These are phyloP conservation scores for Aspergillus neoniger DNA, from an alignment of 2,329 filamentous ascomycete genomes.

Conservation along the genomic window DNA sequence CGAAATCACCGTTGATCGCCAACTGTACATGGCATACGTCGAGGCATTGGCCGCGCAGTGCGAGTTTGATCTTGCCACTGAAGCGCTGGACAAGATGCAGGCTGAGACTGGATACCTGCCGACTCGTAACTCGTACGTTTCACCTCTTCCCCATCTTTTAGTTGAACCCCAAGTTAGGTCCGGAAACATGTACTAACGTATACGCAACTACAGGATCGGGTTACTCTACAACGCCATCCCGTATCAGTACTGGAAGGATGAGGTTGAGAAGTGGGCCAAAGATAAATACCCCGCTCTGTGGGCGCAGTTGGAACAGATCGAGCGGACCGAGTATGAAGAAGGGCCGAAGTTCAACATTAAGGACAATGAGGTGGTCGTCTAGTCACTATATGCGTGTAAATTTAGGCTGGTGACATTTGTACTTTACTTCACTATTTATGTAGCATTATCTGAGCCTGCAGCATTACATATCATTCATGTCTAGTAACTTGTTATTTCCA, in stretches of 20 bases:
- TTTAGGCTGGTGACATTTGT: not conserved
- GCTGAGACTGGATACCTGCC: slow-evolving; percentile 66
- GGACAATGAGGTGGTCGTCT: slow-evolving; percentile 8
- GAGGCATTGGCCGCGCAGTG: slow-evolving; percentile 74
- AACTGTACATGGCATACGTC: slow-evolving; percentile 75
- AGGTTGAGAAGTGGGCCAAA: slow-evolving; percentile 74
- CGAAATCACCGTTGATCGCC: slow-evolving; percentile 74
- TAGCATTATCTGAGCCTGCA: too few species aligned
- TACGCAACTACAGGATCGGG: slow-evolving; percentile 59
- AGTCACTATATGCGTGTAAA: not conserved
- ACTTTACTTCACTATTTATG: too few species aligned
- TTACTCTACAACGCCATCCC: slow-evolving; percentile 74
- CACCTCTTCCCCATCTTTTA: not conserved
- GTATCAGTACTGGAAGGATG: slow-evolving; percentile 63
- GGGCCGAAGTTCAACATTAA: slow-evolving; percentile 33
- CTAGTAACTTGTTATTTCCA: too few species aligned
- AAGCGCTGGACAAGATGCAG: slow-evolving; percentile 67
- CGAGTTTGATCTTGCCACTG: slow-evolving; percentile 67
- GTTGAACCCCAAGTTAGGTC: not conserved
- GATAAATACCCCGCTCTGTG: slow-evolving; percentile 68
- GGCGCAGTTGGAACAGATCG: slow-evolving; percentile 60
- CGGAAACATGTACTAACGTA: not conserved
- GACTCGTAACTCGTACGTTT: slow-evolving; percentile 70
- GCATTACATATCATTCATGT: too few species aligned
- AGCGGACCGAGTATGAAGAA: slow-evolving; percentile 37